Evolutionary conservation across 75 land plant genomes (phyloP).

Genomic region (Azolla pinnata): DNA sequence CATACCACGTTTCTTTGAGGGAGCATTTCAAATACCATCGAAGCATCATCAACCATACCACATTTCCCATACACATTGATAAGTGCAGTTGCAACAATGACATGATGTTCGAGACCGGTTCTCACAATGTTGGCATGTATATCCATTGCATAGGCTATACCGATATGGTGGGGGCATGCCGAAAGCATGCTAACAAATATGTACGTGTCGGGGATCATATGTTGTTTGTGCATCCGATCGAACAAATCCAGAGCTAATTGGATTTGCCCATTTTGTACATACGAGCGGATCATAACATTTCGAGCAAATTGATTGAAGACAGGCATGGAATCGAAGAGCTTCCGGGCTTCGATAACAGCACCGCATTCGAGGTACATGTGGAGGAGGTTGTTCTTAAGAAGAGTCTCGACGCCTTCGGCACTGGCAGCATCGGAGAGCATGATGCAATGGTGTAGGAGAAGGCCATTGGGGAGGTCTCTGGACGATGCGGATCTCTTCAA

Average conservation of each 20-base stretch:
- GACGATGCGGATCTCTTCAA: too few species aligned
- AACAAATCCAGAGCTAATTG: constrained; percentile 22
- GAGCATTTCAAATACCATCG: constrained; percentile 24
- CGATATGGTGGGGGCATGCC: constrained; percentile 21
- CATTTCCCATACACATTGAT: constrained; percentile 45
- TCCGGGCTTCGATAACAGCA: constrained; percentile 13
- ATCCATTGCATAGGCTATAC: constrained; percentile 6
- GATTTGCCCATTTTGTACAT: constrained; percentile 16
- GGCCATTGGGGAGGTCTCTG: too few species aligned
- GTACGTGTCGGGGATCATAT: constrained; percentile 27
- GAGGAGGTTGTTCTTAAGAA: constrained; percentile 18
- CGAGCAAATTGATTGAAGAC: constrained; percentile 25
- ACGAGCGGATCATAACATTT: constrained; percentile 37
- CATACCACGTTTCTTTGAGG: constrained; percentile 30
- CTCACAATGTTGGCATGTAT: constrained; percentile 24
- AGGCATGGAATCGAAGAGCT: constrained; percentile 28
- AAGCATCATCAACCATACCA: constrained; percentile 30
- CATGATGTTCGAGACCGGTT: constrained; percentile 23
- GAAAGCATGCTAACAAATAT: constrained; percentile 37
- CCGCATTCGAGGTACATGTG: constrained; percentile 29
- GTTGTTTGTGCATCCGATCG: constrained; percentile 13
- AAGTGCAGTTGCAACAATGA: constrained; percentile 29
- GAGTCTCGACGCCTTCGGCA: too few species aligned
- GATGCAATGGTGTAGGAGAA: too few species aligned
- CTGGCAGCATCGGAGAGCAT: too few species aligned